A percentile compares a stretch with the other conserved stretches of the same genome.
These are phyloP conservation scores for Dothidotthia symphoricarpi DNA, from an alignment of 2,329 filamentous ascomycete genomes.

Conservation along the genomic window DNA sequence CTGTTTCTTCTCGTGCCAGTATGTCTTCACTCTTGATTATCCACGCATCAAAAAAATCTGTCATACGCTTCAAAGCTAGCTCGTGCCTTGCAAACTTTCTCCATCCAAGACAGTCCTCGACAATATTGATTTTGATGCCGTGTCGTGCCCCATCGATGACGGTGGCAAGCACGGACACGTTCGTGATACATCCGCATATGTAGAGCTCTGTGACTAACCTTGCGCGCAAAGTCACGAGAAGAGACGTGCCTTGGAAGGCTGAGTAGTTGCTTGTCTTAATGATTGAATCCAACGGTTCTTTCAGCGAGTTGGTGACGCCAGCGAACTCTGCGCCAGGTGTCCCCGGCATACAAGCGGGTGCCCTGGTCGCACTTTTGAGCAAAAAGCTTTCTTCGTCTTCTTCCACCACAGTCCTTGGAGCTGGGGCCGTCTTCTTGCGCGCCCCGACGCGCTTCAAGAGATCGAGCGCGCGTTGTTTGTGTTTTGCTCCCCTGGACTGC, in stretches of 20 bases:
- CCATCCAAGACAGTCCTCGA: constrained; percentile 87
- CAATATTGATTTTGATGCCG: constrained; percentile 79
- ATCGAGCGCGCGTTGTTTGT: constrained; percentile 38
- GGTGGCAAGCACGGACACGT: constrained; percentile 86
- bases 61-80: constrained; percentile 67
- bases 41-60: constrained; percentile 71
- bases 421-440: constrained; percentile 27
- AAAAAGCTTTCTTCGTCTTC: constrained; percentile 51
- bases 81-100: constrained; percentile 67
- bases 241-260: constrained; percentile 71
- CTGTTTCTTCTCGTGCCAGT: constrained; percentile 41
- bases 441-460: constrained; percentile 40
- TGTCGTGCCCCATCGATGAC: constrained; percentile 86
- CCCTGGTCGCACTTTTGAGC: constrained; percentile 36
- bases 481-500: constrained; percentile 36
- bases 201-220: constrained; percentile 86
- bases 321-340: constrained; percentile 53
- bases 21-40: constrained; percentile 61
- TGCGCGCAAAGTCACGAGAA: constrained; percentile 77
- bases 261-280: constrained; percentile 80
- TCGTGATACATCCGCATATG: constrained; percentile 81
- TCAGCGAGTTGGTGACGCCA: constrained; percentile 49
- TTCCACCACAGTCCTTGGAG: constrained; percentile 27
- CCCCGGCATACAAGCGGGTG: constrained; percentile 45
- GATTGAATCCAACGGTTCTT: constrained; percentile 55